Evolutionary conservation across 108 stramenopile genomes (phyloP).

Genomic region (Chaetoceros muelleri): DNA sequence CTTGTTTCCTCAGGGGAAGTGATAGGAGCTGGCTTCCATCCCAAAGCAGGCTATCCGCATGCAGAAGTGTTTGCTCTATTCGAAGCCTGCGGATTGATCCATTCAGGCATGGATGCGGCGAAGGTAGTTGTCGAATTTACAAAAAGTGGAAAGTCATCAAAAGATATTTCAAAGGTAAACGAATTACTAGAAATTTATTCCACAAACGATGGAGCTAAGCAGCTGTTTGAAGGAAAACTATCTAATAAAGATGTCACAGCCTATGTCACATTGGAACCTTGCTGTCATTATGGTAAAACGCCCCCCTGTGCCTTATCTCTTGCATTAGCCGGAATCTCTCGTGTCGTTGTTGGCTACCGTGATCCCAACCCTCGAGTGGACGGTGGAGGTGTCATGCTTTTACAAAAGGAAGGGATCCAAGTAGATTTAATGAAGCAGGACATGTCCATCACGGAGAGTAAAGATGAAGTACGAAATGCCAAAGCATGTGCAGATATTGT

Average conservation of each 20-base stretch:
- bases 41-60: constrained; percentile 76
- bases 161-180: constrained; percentile 5
- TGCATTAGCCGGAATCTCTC: constrained; percentile 41
- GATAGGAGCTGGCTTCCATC: constrained; percentile 79
- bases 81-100: constrained; percentile 55
- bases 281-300: constrained; percentile 77
- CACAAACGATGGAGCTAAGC: constrained; percentile 26
- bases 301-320: constrained; percentile 78
- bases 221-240: constrained; percentile 36
- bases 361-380: constrained; percentile 83
- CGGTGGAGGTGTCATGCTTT: constrained; percentile 63
- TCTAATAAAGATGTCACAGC: constrained; percentile 46
- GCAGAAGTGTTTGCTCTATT: constrained; percentile 83
- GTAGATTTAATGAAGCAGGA: constrained; percentile 35
- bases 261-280: constrained; percentile 88
- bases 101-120: constrained; percentile 49
- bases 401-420: constrained; percentile 49
- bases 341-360: constrained; percentile 75
- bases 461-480: constrained; percentile 8
- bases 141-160: neutral
- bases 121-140: constrained; percentile 22
- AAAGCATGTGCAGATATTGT: constrained; percentile 42
- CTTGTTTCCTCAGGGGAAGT: constrained; percentile 43
- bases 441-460: neutral
- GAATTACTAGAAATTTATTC: constrained; percentile 32